phyloP scores from a whole-genome alignment of 2,329 filamentous ascomycete species.

The Alternaria gansuensis region DNA sequence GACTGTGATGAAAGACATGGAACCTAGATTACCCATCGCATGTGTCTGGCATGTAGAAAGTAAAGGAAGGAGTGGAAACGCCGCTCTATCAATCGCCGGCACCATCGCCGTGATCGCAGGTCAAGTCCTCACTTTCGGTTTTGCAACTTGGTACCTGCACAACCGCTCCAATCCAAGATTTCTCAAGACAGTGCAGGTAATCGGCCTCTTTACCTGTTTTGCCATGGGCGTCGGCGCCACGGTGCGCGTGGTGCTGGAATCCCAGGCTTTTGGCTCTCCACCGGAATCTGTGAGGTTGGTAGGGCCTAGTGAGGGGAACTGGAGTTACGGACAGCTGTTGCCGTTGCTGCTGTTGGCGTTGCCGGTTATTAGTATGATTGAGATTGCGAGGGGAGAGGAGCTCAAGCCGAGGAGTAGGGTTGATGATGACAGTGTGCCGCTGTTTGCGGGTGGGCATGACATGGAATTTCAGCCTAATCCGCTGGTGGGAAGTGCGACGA shows the following conservation, averaged over 20 bases:
- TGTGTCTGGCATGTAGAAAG: slow-evolving; percentile 66
- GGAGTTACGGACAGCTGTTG: slow-evolving; percentile 71
- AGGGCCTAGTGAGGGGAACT: slow-evolving; percentile 65
- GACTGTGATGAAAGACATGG: slow-evolving; percentile 62
- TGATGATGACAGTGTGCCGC: slow-evolving; percentile 52
- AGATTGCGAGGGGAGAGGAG: slow-evolving; percentile 65
- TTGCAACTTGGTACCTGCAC: slow-evolving; percentile 72
- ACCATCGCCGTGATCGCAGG: slow-evolving; percentile 69
- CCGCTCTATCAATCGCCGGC: slow-evolving; percentile 63
- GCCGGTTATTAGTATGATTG: slow-evolving; percentile 67
- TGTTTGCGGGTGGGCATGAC: slow-evolving; percentile 46
- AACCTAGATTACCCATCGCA: slow-evolving; percentile 65
- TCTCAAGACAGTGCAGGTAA: slow-evolving; percentile 63
- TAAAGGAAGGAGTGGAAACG: slow-evolving; percentile 52
- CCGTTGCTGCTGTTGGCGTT: slow-evolving; percentile 67
- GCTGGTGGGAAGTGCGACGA: slow-evolving; percentile 48
- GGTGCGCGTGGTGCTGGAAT: slow-evolving; percentile 64
- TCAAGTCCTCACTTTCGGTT: slow-evolving; percentile 66
- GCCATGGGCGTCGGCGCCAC: slow-evolving; percentile 68
- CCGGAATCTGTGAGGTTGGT: slow-evolving; percentile 56
- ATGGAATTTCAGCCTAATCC: slow-evolving; percentile 61
- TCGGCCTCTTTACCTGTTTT: slow-evolving; percentile 61
- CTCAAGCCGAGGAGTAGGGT: slow-evolving; percentile 55
- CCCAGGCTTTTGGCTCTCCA: slow-evolving; percentile 68
- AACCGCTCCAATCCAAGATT: slow-evolving; percentile 61